Percentiles rank a stretch among this genome's conserved stretches.
Conservation (phyloP, 768 basidiomycete genomes). For the Kwoniella dendrophila region DNA sequence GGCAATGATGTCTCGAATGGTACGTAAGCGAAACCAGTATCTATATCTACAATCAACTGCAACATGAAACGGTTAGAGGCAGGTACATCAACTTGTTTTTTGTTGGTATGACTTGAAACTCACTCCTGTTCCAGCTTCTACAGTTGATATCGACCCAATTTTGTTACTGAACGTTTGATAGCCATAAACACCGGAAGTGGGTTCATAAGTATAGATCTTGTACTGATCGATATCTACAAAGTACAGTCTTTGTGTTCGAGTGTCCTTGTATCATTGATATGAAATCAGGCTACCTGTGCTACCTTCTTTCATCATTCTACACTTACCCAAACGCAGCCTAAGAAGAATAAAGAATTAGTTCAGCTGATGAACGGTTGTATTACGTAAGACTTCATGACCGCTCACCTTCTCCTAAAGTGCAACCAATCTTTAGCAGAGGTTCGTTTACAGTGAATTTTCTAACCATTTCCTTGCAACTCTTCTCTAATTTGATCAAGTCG, state of each 20-base stretch:
- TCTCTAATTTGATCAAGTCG: too few relatives aligned
- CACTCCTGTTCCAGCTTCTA: conserved; percentile 12
- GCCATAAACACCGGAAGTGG: conserved; percentile 9
- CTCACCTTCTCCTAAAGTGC: conserved; percentile 20
- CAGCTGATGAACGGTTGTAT: background rate
- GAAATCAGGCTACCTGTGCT: too few relatives aligned
- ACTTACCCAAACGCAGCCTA: background rate
- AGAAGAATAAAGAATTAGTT: background rate
- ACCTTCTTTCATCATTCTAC: background rate
- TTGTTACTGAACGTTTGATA: conserved; percentile 16
- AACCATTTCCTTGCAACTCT: too few relatives aligned
- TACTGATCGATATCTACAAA: conserved; percentile 23
- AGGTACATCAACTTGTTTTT: background rate
- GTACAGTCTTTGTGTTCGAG: conserved; percentile 15
- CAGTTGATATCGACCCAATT: background rate
- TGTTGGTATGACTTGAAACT: background rate
- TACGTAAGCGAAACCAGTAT: conserved; percentile 13
- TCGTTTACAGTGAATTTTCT: conserved; percentile 1
- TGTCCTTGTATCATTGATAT: conserved; percentile 13
- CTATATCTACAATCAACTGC: conserved; percentile 12
- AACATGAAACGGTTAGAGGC: background rate
- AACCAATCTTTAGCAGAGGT: conserved; percentile 1
- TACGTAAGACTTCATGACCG: background rate
- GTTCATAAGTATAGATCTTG: conserved; percentile 26
- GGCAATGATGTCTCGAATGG: conserved; percentile 20